phyloP scores from a whole-genome alignment of 208 protist genomes.

The Spongospora subterranea region DNA sequence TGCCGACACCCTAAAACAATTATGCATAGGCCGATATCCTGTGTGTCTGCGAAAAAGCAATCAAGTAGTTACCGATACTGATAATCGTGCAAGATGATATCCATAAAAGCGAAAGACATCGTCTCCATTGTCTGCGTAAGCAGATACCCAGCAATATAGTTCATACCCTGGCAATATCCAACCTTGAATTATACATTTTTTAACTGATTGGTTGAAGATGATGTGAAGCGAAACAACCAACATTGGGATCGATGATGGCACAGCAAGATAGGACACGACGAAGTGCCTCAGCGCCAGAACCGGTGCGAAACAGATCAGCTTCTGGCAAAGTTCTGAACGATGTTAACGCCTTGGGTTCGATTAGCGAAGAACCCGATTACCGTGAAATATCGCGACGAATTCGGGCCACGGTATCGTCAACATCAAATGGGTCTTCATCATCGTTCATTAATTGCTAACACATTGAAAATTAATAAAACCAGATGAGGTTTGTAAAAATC shows the following conservation, averaged over 20 bases:
- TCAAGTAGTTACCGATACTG: not conserved
- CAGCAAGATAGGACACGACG: not conserved
- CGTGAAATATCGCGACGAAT: constrained; percentile 11
- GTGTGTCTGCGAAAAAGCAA: not conserved
- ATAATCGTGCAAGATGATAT: constrained; percentile 19
- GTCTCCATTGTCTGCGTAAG: not conserved
- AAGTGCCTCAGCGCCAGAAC: not conserved
- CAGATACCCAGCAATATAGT: constrained; percentile 25
- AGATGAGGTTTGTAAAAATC: no score
- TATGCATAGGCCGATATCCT: not conserved
- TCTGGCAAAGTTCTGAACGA: constrained; percentile 13
- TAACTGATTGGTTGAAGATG: not conserved
- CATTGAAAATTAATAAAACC: no score
- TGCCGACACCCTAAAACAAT: no score
- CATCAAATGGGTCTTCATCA: constrained; percentile 8
- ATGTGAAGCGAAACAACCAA: not conserved
- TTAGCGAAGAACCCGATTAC: not conserved
- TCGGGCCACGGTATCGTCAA: not conserved
- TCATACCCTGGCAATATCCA: constrained; percentile 50
- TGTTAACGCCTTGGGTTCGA: not conserved
- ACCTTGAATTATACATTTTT: not conserved
- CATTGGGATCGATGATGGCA: not conserved
- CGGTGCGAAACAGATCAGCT: not conserved
- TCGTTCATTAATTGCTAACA: constrained; percentile 24
- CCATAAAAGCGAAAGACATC: not conserved